Percentiles rank a stretch among this genome's conserved stretches.
Conservation (phyloP, 176 grass and related monocot species). For the Lolium rigidum region DNA sequence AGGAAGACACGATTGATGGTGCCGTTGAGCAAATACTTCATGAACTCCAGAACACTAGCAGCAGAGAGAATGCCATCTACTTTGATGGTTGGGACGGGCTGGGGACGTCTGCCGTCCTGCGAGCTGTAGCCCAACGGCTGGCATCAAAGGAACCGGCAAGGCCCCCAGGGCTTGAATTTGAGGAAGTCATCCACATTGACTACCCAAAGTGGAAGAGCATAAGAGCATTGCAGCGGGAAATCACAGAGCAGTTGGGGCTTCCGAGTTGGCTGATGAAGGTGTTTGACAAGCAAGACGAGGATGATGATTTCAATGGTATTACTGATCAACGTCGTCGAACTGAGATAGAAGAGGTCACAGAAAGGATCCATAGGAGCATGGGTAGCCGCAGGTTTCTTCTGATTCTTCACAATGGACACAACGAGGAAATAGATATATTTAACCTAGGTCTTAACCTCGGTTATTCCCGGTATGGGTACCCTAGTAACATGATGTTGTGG, state of each 20-base stretch:
- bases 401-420: background rate
- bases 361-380: background rate
- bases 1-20: background rate
- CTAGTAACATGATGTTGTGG: background rate
- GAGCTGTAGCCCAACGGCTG: background rate
- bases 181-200: background rate
- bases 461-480: background rate
- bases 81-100: background rate
- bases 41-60: background rate
- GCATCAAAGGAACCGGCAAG: background rate
- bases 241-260: background rate
- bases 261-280: background rate
- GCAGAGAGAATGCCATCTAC: background rate
- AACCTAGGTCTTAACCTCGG: background rate
- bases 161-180: background rate
- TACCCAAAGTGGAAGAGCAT: background rate
- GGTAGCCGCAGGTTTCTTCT: background rate
- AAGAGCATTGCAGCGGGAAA: background rate
- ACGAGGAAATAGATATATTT: background rate
- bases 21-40: background rate
- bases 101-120: background rate
- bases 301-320: background rate
- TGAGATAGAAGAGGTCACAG: background rate
- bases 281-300: background rate
- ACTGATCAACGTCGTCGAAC: background rate